Percentiles rank a stretch among this genome's conserved stretches.
phyloP scores from a whole-genome alignment of 345 rosid species.

The Combretum micranthum region DNA sequence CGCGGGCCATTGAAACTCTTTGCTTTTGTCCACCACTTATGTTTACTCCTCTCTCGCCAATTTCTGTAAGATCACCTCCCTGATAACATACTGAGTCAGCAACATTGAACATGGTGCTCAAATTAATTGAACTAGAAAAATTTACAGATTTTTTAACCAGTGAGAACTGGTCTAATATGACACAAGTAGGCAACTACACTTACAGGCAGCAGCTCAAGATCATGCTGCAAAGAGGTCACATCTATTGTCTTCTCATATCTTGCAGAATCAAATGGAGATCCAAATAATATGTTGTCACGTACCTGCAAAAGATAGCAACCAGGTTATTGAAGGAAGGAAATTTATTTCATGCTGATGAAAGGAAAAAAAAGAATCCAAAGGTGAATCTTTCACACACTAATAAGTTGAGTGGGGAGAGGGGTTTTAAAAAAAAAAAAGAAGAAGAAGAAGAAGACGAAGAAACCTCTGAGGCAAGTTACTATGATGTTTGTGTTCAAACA shows the following conservation, averaged over 20 bases:
- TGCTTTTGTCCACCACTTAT: constrained; percentile 99
- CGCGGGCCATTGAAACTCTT: constrained; percentile 99
- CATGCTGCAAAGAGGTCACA: constrained; percentile 85
- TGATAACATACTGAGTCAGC: constrained; percentile 28
- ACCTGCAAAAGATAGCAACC: constrained; percentile 41
- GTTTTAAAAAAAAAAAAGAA: no score
- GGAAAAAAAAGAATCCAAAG: not conserved
- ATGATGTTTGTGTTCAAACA: not conserved
- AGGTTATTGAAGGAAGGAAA: constrained; percentile 4
- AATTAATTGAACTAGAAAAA: not conserved
- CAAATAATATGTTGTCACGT: constrained; percentile 86
- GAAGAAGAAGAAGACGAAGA: no score
- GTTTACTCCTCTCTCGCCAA: constrained; percentile 99
- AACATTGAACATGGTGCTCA: not conserved
- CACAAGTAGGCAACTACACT: constrained; percentile 24
- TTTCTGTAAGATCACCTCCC: constrained; percentile 99
- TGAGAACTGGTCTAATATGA: not conserved
- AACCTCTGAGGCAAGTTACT: no score
- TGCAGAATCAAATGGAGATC: constrained; percentile 67
- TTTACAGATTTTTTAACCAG: constrained; percentile 6
- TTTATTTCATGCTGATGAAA: not conserved
- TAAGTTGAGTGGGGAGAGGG: no score
- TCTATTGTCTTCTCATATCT: constrained; percentile 83
- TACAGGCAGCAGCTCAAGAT: constrained; percentile 89
- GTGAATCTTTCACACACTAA: not conserved